A percentile compares a stretch with the other conserved stretches of the same genome.
phyloP scores from a whole-genome alignment of 768 basidiomycete species.

The Trametes cingulata region DNA sequence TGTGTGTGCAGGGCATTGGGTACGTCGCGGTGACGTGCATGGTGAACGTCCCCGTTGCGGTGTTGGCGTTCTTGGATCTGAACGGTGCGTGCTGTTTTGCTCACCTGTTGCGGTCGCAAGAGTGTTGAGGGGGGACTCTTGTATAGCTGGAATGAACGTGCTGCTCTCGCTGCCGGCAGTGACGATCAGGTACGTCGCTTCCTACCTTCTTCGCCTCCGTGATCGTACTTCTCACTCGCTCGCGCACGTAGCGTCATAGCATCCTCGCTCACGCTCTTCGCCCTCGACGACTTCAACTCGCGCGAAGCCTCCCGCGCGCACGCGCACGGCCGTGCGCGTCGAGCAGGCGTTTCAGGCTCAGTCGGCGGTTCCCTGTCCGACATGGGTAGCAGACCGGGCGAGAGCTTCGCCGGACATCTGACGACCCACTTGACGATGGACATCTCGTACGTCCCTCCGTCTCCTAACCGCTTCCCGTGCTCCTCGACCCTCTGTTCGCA shows the following conservation, averaged over 20 bases:
- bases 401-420: not conserved
- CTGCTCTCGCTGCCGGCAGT: slow-evolving; percentile 6
- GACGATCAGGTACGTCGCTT: slow-evolving; percentile 1
- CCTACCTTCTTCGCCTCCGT: not conserved
- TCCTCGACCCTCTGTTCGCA: not conserved
- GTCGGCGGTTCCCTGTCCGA: too few species aligned
- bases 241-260: not conserved
- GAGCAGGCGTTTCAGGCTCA: too few species aligned
- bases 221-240: not conserved
- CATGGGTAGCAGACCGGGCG: too few species aligned
- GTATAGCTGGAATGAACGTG: slow-evolving; percentile 4
- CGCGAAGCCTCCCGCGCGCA: not conserved
- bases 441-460: not conserved
- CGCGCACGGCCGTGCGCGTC: not conserved
- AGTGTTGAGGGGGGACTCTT: not conserved
- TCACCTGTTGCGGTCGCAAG: not conserved
- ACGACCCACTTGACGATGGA: not conserved
- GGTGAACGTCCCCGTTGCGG: slow-evolving; percentile 9
- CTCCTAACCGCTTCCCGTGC: not conserved
- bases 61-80: slow-evolving; percentile 11
- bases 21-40: slow-evolving; percentile 11
- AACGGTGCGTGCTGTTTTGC: slow-evolving; percentile 2
- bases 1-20: slow-evolving; percentile 13
- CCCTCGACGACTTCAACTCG: not conserved
- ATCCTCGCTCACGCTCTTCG: slow-evolving; percentile 1